Percentiles rank a stretch among this genome's conserved stretches.
phyloP scores from a whole-genome alignment of 139 green algal genomes.

The Chlorokybus atmophyticus region DNA sequence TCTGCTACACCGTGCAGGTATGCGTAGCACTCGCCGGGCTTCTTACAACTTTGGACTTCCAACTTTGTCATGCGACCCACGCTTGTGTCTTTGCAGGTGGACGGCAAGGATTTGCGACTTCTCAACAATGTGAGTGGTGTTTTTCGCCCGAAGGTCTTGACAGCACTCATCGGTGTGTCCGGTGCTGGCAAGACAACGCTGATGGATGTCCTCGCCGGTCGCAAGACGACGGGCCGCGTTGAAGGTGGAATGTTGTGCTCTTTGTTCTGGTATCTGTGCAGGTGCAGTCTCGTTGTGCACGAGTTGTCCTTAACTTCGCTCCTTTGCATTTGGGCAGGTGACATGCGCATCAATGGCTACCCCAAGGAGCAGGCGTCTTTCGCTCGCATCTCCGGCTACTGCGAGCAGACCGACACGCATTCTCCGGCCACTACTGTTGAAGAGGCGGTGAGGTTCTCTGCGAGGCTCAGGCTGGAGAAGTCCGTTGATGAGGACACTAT shows the following conservation, averaged over 20 bases:
- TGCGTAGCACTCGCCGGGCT: not conserved
- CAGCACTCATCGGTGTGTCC: conserved; percentile 9
- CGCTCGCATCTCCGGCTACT: conserved; percentile 40
- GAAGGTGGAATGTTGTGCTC: no score
- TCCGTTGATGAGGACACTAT: conserved; percentile 10
- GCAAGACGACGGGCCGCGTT: not conserved
- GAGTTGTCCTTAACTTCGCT: no score
- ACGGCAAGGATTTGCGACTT: conserved; percentile 13
- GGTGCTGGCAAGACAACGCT: conserved; percentile 29
- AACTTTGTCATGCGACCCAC: not conserved
- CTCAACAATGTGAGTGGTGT: conserved; percentile 15
- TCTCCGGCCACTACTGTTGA: conserved; percentile 39
- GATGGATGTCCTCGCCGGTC: conserved; percentile 23
- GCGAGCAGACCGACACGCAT: conserved; percentile 26
- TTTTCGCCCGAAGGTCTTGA: conserved; percentile 11
- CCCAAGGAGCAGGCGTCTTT: conserved; percentile 44
- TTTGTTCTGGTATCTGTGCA: no score
- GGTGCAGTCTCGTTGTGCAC: no score
- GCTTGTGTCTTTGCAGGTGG: not conserved
- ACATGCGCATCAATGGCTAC: conserved; percentile 45
- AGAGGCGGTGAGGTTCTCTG: conserved; percentile 46
- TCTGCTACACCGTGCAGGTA: not conserved
- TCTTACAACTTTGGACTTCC: not conserved
- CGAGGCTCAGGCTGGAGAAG: conserved; percentile 42
- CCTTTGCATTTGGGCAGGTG: conserved; percentile 30